Evolutionary conservation across 176 grass and related monocot species (phyloP).

Genomic region (Thinopyrum elongatum): DNA sequence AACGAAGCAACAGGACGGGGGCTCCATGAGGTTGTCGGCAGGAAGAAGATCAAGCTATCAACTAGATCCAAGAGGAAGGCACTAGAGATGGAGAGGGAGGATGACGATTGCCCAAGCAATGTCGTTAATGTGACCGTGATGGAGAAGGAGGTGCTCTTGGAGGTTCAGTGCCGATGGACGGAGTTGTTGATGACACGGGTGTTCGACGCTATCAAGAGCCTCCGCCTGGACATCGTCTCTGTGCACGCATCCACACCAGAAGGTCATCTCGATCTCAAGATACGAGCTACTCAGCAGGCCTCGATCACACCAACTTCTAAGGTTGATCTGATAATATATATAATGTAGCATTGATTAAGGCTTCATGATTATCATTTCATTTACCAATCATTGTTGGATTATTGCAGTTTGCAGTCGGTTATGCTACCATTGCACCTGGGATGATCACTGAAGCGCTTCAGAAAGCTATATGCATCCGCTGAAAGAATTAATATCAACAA

Average conservation of each 20-base stretch:
- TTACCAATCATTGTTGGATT: background rate
- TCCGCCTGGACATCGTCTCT: slow-evolving; percentile 61
- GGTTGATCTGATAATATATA: background rate
- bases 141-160: slow-evolving; percentile 51
- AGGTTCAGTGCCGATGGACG: slow-evolving; percentile 69
- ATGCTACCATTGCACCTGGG: slow-evolving; percentile 31
- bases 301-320: background rate
- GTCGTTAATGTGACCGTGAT: slow-evolving; percentile 56
- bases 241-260: slow-evolving; percentile 56
- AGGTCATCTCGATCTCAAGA: slow-evolving; percentile 40
- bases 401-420: slow-evolving; percentile 38
- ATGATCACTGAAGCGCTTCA: slow-evolving; percentile 59
- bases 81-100: slow-evolving; percentile 20
- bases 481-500: background rate
- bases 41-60: background rate
- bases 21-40: background rate
- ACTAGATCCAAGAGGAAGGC: slow-evolving; percentile 25
- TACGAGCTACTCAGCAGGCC: slow-evolving; percentile 59
- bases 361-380: background rate
- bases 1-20: background rate
- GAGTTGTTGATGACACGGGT: slow-evolving; percentile 57
- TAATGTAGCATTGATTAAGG: background rate
- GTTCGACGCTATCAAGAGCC: slow-evolving; percentile 59
- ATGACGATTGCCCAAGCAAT: slow-evolving; percentile 39
- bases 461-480: slow-evolving; percentile 40